Base-by-base conservation (phyloP, 2,329 filamentous ascomycete genomes). In the Whalleya microplaca region DNA sequence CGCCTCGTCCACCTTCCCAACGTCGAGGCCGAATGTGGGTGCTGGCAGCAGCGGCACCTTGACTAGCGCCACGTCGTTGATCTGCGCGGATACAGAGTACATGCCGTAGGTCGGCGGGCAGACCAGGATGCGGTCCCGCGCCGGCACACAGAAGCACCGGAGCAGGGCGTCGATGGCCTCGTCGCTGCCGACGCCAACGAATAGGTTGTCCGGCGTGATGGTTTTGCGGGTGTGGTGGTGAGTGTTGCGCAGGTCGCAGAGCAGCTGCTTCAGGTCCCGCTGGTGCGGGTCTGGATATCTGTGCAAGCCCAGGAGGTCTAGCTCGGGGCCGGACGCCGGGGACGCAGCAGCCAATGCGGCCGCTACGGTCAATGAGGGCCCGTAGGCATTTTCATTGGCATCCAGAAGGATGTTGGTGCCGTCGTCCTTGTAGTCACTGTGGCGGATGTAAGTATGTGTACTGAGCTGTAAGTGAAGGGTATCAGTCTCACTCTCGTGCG, bases 71-170 rank as follows among this genome's bases (percentile, higher is more conserved):
- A 99, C 82, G 70, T 98, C 95, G 78, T 99, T 99, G 65, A 97
- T 89, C 71, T 96, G 90, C 1, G 95, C 95, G 6, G 91, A 96
- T 18, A 99, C 95, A 45, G 86, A 81, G 79, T 99, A 99, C 95
- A 99, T 99, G 76, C 95, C 95, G 73, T 99, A 99, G 0, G 95
- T 99, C 1, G 95, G 95, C 18, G 95, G 95, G 71, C 94, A 98
- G 42, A 92, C 94, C 37, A 99, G 84, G 71, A 99, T 96, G 71
- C 90, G 92, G 76, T 99, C 95, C 64, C 82, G 83, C 45, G 89
- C 91, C 0, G 95, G 95, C 1, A 86, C 79, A 76, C 95, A 99
- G 79, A 99, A 99, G 75, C 91, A 95, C 51, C 95, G 89, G 57
- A 99, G 83, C 41, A 99, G 84, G 5, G 91, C 92, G 76, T 99